Evolutionary conservation across 75 land plant genomes (phyloP), one percentile per base, ranked within the genome.

Genomic region (Pinus taeda): DNA sequence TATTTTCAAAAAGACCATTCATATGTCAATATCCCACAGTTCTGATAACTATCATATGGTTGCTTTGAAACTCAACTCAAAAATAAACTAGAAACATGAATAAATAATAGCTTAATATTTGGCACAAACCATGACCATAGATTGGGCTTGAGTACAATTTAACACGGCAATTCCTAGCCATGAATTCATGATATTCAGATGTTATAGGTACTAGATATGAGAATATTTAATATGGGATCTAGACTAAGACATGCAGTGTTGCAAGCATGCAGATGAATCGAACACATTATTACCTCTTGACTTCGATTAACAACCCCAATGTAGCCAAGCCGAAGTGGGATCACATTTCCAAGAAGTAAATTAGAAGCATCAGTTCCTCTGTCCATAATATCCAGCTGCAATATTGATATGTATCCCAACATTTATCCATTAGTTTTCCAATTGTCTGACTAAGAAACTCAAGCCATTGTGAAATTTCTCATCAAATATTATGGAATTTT

Each of bases 361-460:
- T 93, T 89, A 33, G 92, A 88, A 30, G 98, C 96, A 93, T 95
- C 98, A 62, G 96, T 95, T 37, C 96, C 98, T 77, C 94, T 77
- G 66, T 95, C 98, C 98, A 93, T 93, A 29, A 95, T 93, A 82
- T 95, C 98, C 78, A 95, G 65, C 98, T 95, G 85, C 78, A 75
- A 42, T 21, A 65, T 65, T 36, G 6, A 33, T 17, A 42, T 57
- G 18, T 12, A 63, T 60, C 53, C 33, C 57, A 83, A 57, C 22
- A 57, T 60, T 18, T 69, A 37, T 14, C 56, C 49, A 26, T 71
- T 17, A 55, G 37, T 53, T 57, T 21, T 9, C 55, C 20, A 65
- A n/a, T 12, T 37, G 39, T 33, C 57, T 21, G 57, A 24, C 33
- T 20, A 33, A 69, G 30, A 17, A 4, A 69, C 49, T 39, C 24